phyloP scores from a whole-genome alignment of 2,329 filamentous ascomycete genomes.

The Juglanconis sp. region DNA sequence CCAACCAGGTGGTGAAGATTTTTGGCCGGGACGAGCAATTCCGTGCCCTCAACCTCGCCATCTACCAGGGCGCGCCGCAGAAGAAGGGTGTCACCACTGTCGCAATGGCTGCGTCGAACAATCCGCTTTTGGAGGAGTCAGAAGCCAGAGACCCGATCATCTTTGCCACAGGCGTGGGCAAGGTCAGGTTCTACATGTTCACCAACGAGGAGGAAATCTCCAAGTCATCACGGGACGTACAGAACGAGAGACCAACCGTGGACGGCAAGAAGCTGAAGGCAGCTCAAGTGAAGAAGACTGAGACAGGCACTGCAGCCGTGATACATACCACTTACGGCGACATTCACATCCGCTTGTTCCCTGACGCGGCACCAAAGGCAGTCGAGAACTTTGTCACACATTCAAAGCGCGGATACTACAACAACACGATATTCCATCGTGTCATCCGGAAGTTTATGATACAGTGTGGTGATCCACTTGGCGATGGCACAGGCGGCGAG shows the following conservation, averaged over 20 bases:
- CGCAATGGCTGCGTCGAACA: conserved; percentile 93
- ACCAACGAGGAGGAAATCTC: conserved; percentile 83
- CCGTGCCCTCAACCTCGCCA: conserved; percentile 73
- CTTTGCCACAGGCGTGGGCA: conserved; percentile 77
- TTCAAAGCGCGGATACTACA: conserved; percentile 87
- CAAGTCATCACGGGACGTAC: conserved; percentile 82
- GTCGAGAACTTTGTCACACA: conserved; percentile 98
- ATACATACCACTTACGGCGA: conserved; percentile 93
- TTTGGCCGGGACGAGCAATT: conserved; percentile 90
- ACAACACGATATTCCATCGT: conserved; percentile 94
- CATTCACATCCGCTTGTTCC: conserved; percentile 89
- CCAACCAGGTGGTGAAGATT: conserved; percentile 85
- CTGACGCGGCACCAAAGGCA: conserved; percentile 85
- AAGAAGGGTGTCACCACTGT: conserved; percentile 92
- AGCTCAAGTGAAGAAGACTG: conserved; percentile 57
- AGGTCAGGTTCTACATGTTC: conserved; percentile 96
- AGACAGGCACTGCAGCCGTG: conserved; percentile 75
- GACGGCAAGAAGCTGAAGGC: conserved; percentile 55
- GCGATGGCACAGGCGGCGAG: conserved; percentile 86
- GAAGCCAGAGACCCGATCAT: conserved; percentile 89
- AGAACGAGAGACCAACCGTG: conserved; percentile 86
- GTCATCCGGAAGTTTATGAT: conserved; percentile 99
- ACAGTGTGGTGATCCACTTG: conserved; percentile 77
- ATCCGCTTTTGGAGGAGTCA: conserved; percentile 88
- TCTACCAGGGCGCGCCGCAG: conserved; percentile 94